These are phyloP conservation scores for Colletotrichum spaethianum DNA, from an alignment of 2,329 filamentous ascomycete species.

Conservation along the genomic window DNA sequence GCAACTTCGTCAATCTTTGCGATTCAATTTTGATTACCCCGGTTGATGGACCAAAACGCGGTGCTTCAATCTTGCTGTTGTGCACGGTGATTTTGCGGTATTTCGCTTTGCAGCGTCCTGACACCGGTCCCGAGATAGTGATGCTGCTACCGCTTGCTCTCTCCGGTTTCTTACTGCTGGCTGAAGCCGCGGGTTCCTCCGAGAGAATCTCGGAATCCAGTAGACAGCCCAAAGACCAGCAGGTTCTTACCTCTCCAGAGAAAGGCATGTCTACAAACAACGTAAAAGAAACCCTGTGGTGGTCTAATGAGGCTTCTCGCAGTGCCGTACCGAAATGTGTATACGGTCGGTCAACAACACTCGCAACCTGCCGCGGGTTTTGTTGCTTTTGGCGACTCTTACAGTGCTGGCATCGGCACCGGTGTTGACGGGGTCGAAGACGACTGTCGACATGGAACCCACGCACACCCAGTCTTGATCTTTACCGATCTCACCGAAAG, in stretches of 20 bases:
- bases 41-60: background rate
- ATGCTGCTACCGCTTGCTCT: background rate
- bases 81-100: background rate
- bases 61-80: background rate
- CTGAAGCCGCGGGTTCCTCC: background rate
- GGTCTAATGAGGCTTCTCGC: slow-evolving; percentile 8
- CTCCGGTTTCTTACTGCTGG: background rate
- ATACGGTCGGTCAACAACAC: background rate
- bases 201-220: background rate
- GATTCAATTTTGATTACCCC: background rate
- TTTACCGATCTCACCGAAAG: slow-evolving; percentile 52
- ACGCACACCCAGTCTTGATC: slow-evolving; percentile 59
- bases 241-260: slow-evolving; percentile 4
- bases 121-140: background rate
- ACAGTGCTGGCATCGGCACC: slow-evolving; percentile 64
- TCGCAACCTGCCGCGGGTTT: slow-evolving; percentile 45
- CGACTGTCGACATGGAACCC: slow-evolving; percentile 57
- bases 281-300: background rate
- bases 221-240: background rate
- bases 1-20: background rate
- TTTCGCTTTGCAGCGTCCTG: background rate
- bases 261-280: slow-evolving; percentile 20
- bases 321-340: background rate
- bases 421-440: slow-evolving; percentile 56
- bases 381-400: slow-evolving; percentile 62